phyloP scores from a whole-genome alignment of 2,329 filamentous ascomycete genomes.

The Orbilia brochopaga region DNA sequence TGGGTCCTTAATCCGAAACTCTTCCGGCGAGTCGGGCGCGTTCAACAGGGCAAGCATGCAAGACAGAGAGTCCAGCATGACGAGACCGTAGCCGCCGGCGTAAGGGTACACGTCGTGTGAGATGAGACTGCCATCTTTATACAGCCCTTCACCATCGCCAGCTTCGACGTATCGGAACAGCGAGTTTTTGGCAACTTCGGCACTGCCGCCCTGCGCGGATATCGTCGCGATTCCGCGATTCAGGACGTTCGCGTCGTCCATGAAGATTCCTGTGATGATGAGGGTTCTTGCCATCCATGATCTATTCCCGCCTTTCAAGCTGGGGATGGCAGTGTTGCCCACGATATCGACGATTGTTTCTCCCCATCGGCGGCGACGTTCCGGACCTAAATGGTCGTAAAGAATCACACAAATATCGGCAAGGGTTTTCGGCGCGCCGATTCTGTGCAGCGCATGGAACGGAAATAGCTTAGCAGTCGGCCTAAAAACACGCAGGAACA shows the following conservation, averaged over 20 bases:
- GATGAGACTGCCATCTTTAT: slow-evolving; percentile 46
- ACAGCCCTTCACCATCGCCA: slow-evolving; percentile 37
- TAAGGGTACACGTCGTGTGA: slow-evolving; percentile 50
- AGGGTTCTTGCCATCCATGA: slow-evolving; percentile 15
- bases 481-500: neutral
- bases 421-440: slow-evolving; percentile 42
- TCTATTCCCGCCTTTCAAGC: slow-evolving; percentile 36
- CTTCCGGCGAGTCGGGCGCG: slow-evolving; percentile 15
- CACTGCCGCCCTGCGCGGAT: slow-evolving; percentile 11
- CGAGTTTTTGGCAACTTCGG: slow-evolving; percentile 6
- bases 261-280: slow-evolving; percentile 26
- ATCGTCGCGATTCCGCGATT: slow-evolving; percentile 20
- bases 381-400: slow-evolving; percentile 26
- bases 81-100: slow-evolving; percentile 41
- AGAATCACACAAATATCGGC: slow-evolving; percentile 43
- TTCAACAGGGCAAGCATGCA: slow-evolving; percentile 24
- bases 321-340: slow-evolving; percentile 13
- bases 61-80: slow-evolving; percentile 19
- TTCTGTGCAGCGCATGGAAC: slow-evolving; percentile 16
- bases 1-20: slow-evolving; percentile 17
- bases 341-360: slow-evolving; percentile 20
- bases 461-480: neutral
- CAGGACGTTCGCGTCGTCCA: slow-evolving; percentile 13
- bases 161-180: slow-evolving; percentile 33
- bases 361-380: slow-evolving; percentile 24